Evolutionary conservation across 257 asterid genomes (phyloP).

Genomic region (Gardenia jasminoides): DNA sequence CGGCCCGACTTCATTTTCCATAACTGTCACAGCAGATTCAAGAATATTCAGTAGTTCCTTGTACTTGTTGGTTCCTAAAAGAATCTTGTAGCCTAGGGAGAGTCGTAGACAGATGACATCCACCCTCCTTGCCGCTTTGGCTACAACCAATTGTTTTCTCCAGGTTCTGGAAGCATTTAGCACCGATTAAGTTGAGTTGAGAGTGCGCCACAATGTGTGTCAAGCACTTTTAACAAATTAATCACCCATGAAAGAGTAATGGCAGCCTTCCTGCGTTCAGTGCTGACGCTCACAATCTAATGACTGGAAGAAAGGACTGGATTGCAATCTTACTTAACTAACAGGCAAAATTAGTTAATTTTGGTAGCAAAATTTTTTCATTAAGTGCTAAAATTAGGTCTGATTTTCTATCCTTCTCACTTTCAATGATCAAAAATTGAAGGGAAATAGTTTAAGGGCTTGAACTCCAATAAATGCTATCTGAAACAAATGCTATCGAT

Average conservation of each 20-base stretch:
- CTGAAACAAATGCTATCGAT: neutral
- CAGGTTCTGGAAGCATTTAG: constrained; percentile 50
- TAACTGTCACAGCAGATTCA: constrained; percentile 56
- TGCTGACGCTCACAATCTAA: neutral
- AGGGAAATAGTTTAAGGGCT: neutral
- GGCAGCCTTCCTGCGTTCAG: neutral
- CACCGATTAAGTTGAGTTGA: constrained; percentile 1
- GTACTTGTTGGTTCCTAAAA: constrained; percentile 62
- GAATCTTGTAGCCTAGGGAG: constrained; percentile 68
- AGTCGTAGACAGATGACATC: constrained; percentile 73
- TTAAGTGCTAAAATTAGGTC: neutral
- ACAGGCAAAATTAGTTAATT: neutral
- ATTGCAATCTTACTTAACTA: neutral
- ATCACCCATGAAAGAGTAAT: no score
- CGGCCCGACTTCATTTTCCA: constrained; percentile 75
- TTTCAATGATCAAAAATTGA: neutral
- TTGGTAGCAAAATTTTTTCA: neutral
- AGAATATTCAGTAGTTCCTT: constrained; percentile 49
- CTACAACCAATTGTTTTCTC: constrained; percentile 76
- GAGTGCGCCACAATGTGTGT: neutral
- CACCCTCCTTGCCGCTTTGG: constrained; percentile 81
- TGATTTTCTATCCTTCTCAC: neutral
- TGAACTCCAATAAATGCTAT: no score
- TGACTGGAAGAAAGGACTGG: neutral
- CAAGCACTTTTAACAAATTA: neutral